Evolutionary conservation across 2,329 filamentous ascomycete genomes (phyloP).

Genomic region (Ophiostoma sp.): DNA sequence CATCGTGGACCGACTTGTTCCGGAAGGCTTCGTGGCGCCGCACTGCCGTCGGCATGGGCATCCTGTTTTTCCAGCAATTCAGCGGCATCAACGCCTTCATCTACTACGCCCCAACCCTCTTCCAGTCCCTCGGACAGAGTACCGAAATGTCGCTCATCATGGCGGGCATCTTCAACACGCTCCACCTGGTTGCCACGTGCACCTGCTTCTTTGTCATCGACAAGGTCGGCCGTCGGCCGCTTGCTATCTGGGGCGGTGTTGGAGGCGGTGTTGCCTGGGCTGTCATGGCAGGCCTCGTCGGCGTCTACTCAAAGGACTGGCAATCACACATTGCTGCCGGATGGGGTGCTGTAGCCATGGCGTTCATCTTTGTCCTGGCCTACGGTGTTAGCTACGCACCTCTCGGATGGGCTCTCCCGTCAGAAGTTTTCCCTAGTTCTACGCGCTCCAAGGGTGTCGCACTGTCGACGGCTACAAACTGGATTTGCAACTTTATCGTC

Average conservation of each 20-base stretch:
- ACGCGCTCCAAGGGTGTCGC: neutral
- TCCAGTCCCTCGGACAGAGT: conserved; percentile 15
- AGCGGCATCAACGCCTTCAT: conserved; percentile 20
- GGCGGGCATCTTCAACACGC: conserved; percentile 46
- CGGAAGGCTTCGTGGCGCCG: neutral
- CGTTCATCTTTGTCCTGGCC: neutral
- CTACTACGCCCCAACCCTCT: conserved; percentile 20
- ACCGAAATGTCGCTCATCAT: conserved; percentile 14
- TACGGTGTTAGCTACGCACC: neutral
- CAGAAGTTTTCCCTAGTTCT: neutral
- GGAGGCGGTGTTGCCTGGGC: neutral
- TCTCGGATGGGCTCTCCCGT: neutral
- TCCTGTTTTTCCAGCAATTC: conserved; percentile 20
- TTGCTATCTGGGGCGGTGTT: conserved; percentile 40
- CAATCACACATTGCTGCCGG: neutral
- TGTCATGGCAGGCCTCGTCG: neutral
- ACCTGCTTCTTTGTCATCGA: conserved; percentile 47
- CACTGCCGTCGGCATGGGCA: neutral
- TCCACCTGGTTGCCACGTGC: conserved; percentile 57
- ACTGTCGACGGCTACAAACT: neutral
- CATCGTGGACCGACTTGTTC: no score
- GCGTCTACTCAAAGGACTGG: neutral
- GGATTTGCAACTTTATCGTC: neutral
- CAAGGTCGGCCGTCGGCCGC: conserved; percentile 52
- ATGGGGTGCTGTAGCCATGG: neutral